phyloP scores from a whole-genome alignment of 2,329 filamentous ascomycete species.

The Fusarium sp. region DNA sequence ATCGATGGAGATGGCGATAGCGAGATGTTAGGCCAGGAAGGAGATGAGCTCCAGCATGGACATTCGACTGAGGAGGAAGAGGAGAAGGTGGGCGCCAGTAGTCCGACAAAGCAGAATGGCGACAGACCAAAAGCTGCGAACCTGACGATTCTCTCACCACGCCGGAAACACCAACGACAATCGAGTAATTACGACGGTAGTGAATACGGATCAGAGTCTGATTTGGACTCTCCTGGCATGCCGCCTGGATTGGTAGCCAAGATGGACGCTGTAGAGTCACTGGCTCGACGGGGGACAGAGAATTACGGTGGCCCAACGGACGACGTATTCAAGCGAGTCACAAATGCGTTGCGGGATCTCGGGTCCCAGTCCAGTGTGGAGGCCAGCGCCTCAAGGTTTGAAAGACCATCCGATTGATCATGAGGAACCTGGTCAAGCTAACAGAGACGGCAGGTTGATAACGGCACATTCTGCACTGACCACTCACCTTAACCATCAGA shows the following conservation, averaged over 20 bases:
- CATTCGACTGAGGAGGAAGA: slow-evolving; percentile 25
- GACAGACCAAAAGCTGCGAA: slow-evolving; percentile 50
- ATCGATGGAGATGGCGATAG: slow-evolving; percentile 52
- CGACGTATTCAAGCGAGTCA: slow-evolving; percentile 71
- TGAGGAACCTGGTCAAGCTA: slow-evolving; percentile 13
- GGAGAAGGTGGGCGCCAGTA: slow-evolving; percentile 13
- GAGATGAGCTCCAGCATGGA: slow-evolving; percentile 9
- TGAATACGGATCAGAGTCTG: slow-evolving; percentile 76
- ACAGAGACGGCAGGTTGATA: slow-evolving; percentile 64
- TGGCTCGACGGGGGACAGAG: slow-evolving; percentile 71
- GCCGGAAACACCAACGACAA: slow-evolving; percentile 59
- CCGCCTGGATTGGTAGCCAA: slow-evolving; percentile 70
- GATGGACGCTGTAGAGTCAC: slow-evolving; percentile 75
- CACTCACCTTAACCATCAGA: slow-evolving; percentile 77
- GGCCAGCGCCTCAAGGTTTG: slow-evolving; percentile 72
- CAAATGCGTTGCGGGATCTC: slow-evolving; percentile 73
- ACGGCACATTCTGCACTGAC: slow-evolving; percentile 77
- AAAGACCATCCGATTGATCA: background rate
- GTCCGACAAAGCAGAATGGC: slow-evolving; percentile 28
- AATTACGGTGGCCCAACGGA: slow-evolving; percentile 70
- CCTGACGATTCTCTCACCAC: slow-evolving; percentile 55
- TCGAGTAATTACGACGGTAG: slow-evolving; percentile 73
- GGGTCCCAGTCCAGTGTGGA: slow-evolving; percentile 76
- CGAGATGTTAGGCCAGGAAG: slow-evolving; percentile 19
- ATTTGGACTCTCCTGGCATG: slow-evolving; percentile 73